These are phyloP conservation scores for Adansonia rubrostipa DNA, from an alignment of 441 rosid species.

Conservation along the genomic window DNA sequence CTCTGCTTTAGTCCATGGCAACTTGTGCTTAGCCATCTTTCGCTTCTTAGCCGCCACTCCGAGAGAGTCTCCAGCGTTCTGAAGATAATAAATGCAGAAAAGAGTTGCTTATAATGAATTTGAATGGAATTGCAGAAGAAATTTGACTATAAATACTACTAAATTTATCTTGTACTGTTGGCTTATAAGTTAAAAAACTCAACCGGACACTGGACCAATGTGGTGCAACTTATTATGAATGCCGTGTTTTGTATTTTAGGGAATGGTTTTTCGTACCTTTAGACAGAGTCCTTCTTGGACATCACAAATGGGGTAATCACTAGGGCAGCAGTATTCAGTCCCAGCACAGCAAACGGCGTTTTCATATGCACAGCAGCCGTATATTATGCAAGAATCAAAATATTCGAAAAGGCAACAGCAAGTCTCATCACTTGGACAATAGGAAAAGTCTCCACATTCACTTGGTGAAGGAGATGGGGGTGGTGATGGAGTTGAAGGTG, in stretches of 20 bases:
- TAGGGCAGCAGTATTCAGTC: slow-evolving; percentile 59
- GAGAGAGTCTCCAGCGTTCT: slow-evolving; percentile 54
- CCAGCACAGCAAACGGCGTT: slow-evolving; percentile 59
- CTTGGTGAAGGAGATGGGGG: slow-evolving; percentile 67
- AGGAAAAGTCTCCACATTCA: slow-evolving; percentile 59
- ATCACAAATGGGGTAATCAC: slow-evolving; percentile 69
- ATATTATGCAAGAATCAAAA: slow-evolving; percentile 47
- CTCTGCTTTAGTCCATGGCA: slow-evolving; percentile 56
- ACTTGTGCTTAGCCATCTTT: slow-evolving; percentile 62
- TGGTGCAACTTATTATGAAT: not conserved
- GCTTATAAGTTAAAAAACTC: no score
- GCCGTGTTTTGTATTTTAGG: not conserved
- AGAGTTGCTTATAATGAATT: not conserved
- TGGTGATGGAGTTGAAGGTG: slow-evolving; percentile 46
- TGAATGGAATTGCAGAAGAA: not conserved
- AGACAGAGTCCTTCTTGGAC: slow-evolving; percentile 64
- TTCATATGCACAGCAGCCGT: slow-evolving; percentile 66
- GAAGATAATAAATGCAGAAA: slow-evolving; percentile 6
- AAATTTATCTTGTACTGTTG: no score
- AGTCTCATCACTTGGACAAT: slow-evolving; percentile 59
- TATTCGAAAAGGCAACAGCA: slow-evolving; percentile 63
- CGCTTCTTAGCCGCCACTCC: slow-evolving; percentile 59
- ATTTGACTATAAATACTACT: not conserved
- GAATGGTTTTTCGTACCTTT: slow-evolving; percentile 40
- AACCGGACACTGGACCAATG: not conserved